These are phyloP conservation scores for Chaetomiaceae sp. DNA, from an alignment of 2,329 filamentous ascomycete species.

Conservation along the genomic window DNA sequence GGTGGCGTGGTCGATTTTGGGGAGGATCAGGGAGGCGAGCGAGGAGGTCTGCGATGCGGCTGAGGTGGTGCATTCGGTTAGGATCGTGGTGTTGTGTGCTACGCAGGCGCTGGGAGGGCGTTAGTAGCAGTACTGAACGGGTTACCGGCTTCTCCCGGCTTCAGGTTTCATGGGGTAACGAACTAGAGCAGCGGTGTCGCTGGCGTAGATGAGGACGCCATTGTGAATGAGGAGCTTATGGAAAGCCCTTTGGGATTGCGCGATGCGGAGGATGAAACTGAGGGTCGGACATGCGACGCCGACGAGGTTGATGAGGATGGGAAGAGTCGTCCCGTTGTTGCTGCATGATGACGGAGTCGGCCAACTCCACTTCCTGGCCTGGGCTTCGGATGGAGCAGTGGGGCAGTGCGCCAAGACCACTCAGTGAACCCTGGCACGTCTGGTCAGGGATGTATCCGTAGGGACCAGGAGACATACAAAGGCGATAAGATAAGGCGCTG, in stretches of 20 bases:
- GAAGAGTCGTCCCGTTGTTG: not conserved
- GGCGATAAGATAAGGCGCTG: slow-evolving; percentile 6
- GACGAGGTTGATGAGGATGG: too few species aligned
- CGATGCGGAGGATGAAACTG: too few species aligned
- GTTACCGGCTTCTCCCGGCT: not conserved
- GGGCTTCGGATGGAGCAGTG: not conserved
- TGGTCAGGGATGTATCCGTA: too few species aligned
- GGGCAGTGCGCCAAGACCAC: not conserved
- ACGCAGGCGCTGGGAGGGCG: slow-evolving; percentile 73
- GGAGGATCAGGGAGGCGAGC: slow-evolving; percentile 87
- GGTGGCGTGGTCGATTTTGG: slow-evolving; percentile 77
- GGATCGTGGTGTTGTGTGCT: slow-evolving; percentile 86
- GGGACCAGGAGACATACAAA: not conserved
- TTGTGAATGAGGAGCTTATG: slow-evolving; percentile 29
- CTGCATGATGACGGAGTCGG: slow-evolving; percentile 10
- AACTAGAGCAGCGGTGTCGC: slow-evolving; percentile 68
- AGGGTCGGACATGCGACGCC: too few species aligned
- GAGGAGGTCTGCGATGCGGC: slow-evolving; percentile 77
- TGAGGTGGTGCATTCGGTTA: slow-evolving; percentile 85
- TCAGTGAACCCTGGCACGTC: not conserved
- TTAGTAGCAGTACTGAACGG: too few species aligned
- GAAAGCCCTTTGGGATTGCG: too few species aligned
- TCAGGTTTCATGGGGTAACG: slow-evolving; percentile 3
- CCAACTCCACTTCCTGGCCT: not conserved
- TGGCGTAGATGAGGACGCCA: slow-evolving; percentile 66